Evolutionary conservation across 2,329 filamentous ascomycete genomes (phyloP).

Genomic region (Cercospora beticola): DNA sequence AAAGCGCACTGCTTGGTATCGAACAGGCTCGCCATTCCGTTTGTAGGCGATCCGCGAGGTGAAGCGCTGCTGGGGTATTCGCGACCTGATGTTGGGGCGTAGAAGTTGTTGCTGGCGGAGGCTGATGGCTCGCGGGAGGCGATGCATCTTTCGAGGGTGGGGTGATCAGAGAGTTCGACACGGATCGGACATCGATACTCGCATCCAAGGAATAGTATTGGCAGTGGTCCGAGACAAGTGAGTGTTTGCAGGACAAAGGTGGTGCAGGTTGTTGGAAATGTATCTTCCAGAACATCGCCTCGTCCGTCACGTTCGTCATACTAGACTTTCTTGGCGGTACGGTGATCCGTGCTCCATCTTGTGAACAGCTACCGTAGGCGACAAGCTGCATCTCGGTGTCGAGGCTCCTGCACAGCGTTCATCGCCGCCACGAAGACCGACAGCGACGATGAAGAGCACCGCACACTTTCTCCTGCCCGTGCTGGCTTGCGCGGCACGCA

Average conservation of each 20-base stretch:
- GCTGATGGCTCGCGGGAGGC: constrained; percentile 31
- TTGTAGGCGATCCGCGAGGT: constrained; percentile 20
- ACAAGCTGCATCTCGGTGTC: background rate
- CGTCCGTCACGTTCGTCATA: background rate
- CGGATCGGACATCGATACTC: background rate
- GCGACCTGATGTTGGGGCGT: constrained; percentile 10
- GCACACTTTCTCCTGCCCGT: constrained; percentile 42
- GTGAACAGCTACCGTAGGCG: constrained; percentile 2
- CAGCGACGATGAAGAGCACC: constrained; percentile 46
- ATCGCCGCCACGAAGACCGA: background rate
- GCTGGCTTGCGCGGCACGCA: constrained; percentile 38
- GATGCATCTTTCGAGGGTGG: constrained; percentile 27
- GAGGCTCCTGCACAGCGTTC: background rate
- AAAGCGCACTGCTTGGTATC: constrained; percentile 44
- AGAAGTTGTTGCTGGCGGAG: constrained; percentile 31
- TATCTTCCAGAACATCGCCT: background rate
- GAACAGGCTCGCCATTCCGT: constrained; percentile 27
- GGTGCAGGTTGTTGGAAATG: background rate
- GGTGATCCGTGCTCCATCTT: background rate
- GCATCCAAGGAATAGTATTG: background rate
- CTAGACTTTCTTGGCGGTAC: background rate
- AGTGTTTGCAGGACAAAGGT: background rate
- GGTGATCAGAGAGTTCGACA: background rate
- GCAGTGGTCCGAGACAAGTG: background rate
- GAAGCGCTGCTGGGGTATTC: constrained; percentile 13